Evolutionary conservation across 495 filamentous ascomycete genomes (phyloP), one percentile per base, ranked within the genome.

Genomic region (Penicillium cinerascens): DNA sequence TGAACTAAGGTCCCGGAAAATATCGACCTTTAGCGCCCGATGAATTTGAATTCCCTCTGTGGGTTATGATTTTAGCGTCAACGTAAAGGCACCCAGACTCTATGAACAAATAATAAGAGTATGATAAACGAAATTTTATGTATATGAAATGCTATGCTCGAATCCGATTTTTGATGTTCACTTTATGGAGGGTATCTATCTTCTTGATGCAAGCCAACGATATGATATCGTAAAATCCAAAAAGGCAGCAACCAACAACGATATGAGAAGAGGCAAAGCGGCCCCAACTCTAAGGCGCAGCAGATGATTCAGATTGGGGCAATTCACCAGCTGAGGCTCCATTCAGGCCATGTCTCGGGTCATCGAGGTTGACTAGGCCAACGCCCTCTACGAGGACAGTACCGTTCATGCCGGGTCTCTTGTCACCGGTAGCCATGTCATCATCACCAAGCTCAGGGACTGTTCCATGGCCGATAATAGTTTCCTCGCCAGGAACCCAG

Each of bases 401-500:
- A 3, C 54, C 56, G n/a, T 51, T 41, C 16, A 50, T 23, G 11
- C 9, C 29, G 11, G 9, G 29, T 1, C 11, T 33, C 10, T 33
- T 33, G 4, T 33, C 29, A 33, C 29, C 10, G 11, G 29, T 33
- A 11, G 29, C 10, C 11, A 13, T 10, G 11, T 33, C 4, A 15
- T 33, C 29, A 33, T 33, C 27, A 33, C 40, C 38, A 35, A 29
- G 38, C 3, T 39, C 37, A 39, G 71, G 71, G 36, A 74, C 59
- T 10, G 55, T 61, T 2, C 73, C 73, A 48, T 70, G 54, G 0
- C 72, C 71, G 49, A 69, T 56, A 7, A 77, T 54, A 29, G 64
- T 49, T 52, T 75, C 70, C 46, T 75, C 69, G 0, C 57, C 62
- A 47, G 61, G 55, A 23, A 59, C 61, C 74, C 74, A 77, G 23